phyloP scores from a whole-genome alignment of 257 asterid species.

The Plantago major region DNA sequence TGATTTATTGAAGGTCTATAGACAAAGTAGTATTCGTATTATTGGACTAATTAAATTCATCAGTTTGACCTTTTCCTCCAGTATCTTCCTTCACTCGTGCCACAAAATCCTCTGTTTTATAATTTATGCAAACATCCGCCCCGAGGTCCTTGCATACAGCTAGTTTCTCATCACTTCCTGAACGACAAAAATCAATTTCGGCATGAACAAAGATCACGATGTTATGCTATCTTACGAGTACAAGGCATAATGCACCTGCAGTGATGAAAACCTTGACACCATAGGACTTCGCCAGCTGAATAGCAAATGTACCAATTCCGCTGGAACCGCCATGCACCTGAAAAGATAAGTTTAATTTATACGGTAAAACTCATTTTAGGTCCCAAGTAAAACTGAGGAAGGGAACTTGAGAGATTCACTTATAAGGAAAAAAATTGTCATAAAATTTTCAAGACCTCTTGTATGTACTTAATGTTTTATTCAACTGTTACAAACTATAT shows the following conservation, averaged over 20 bases:
- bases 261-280: constrained; percentile 80
- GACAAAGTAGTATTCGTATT: too few species aligned
- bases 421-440: too few species aligned
- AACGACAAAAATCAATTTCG: constrained; percentile 4
- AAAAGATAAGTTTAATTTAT: constrained; percentile 13
- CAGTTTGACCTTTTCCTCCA: constrained; percentile 65
- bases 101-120: constrained; percentile 88
- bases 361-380: background rate
- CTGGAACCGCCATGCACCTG: constrained; percentile 99
- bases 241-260: constrained; percentile 62
- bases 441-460: too few species aligned
- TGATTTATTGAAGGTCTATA: too few species aligned
- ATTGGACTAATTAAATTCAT: constrained; percentile 3
- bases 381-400: too few species aligned
- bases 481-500: too few species aligned
- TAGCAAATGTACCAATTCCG: constrained; percentile 96
- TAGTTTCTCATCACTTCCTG: constrained; percentile 90
- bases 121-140: constrained; percentile 93
- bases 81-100: constrained; percentile 90
- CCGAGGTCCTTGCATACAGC: constrained; percentile 93
- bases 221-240: background rate
- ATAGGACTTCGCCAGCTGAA: constrained; percentile 74
- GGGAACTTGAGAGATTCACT: too few species aligned
- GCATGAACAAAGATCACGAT: background rate
- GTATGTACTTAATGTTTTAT: too few species aligned